Evolutionary conservation across 176 grass and related monocot species (phyloP), one percentile per base, ranked within the genome.

Genomic region (Poa annua): DNA sequence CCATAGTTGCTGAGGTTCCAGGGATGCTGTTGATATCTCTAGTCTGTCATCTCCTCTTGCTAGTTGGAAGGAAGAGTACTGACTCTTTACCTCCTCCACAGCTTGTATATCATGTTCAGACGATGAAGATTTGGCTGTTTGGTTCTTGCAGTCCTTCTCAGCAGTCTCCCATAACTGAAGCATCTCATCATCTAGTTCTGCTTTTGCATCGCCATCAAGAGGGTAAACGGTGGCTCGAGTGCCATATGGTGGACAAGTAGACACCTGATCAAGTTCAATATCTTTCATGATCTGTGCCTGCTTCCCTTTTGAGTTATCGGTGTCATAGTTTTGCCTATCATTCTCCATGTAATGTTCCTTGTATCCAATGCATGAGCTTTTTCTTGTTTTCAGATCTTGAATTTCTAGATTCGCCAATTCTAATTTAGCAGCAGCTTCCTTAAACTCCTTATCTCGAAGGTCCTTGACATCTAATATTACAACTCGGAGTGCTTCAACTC

Each of bases 151-250:
- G 79, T 87, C 88, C 60, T 53, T 86, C 72, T 94, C 92, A 39
- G 89, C 91, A 60, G 82, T 85, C 85, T 89, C 92, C 92, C 92
- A 92, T 17, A 95, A 72, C 69, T 95, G 87, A 61, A 92, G 91
- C 91, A 92, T 92, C 71, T 80, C 87, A 92, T 95, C 92, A 77
- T 92, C 70, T 26, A 90, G 71, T 67, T 90, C 92, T 36, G 70
- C 84, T 85, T 86, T 81, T 84, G 79, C 80, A 47, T 68, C 72
- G 11, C 78, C 66, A 38, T 80, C 55, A 39, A 84, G 33, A 61
- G 77, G 82, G 55, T 72, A 85, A 13, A 78, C 52, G n/a, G 38
- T 50, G 19, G 66, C 74, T 52, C 80, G 83, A 45, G 66, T 69
- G 26, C 72, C 83, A 64, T 84, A 78, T 74, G 52, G 80, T 44